Base-by-base conservation (phyloP, 2,329 filamentous ascomycete genomes). In the Pseudonectria buxi region DNA sequence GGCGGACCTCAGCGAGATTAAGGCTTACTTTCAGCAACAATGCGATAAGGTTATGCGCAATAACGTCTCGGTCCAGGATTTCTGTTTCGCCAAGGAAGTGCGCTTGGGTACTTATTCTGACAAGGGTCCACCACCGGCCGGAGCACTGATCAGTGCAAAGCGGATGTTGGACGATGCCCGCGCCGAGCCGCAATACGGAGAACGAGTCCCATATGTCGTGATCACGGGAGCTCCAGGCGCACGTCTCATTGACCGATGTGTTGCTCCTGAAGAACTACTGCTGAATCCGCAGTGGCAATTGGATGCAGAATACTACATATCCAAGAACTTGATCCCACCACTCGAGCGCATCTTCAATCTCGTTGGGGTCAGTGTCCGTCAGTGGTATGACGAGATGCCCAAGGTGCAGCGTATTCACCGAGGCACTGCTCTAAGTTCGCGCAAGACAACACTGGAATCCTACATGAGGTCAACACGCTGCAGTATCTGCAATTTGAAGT, bases 351-450 rank as follows among this genome's bases (percentile, higher is more conserved):
- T 98, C 46, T 95, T 98, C 67, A 95, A 92, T 53, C 80, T 98
- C 3, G 85, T 96, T 3, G 92, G 92, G 6, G 92, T 88, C 24
- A 94, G 92, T 56, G 85, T 96, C 1, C 69, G 85, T 13, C 74
- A 78, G 40, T 98, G 92, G 92, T 96, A 88, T 54, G 87, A 95
- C 44, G 88, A 95, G 61, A 94, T 96, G 87, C 90, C 90, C 30
- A 95, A 94, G 58, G 71, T 92, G 14, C 84, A 88, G 54, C 80
- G 83, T 7, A 76, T 90, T 30, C 74, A 56, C 33, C 43, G 58
- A 36, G 28, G 57, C 48, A 40, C 53, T 30, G 54, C 56, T 13
- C 44, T 37, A 3, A 54, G 49, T 47, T 49, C 41, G 51, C 63
- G 63, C 49, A 81, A 74, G 54, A 83, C 76, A 57, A 95, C 88